These are phyloP conservation scores for Scytalidium lignicola DNA, from an alignment of 2,329 filamentous ascomycete species.

Conservation along the genomic window DNA sequence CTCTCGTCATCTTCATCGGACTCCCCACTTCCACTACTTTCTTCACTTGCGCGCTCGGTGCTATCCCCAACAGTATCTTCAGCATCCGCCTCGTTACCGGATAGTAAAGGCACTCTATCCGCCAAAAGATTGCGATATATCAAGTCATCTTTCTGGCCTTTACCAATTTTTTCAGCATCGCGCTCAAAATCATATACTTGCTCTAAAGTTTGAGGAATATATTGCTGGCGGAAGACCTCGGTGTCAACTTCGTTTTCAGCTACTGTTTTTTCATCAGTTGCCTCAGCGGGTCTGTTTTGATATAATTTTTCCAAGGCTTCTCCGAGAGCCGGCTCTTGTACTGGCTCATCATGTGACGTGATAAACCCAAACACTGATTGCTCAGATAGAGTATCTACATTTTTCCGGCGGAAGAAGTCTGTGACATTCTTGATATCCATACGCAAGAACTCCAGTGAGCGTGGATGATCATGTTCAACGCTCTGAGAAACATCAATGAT, in stretches of 20 bases:
- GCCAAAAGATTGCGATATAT: slow-evolving; percentile 84
- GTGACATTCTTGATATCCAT: slow-evolving; percentile 98
- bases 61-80: slow-evolving; percentile 34
- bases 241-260: slow-evolving; percentile 72
- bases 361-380: slow-evolving; percentile 81
- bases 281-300: slow-evolving; percentile 47
- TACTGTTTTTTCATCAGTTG: slow-evolving; percentile 45
- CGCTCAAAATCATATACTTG: slow-evolving; percentile 96
- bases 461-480: slow-evolving; percentile 93
- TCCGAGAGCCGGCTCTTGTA: slow-evolving; percentile 56
- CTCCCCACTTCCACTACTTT: slow-evolving; percentile 36
- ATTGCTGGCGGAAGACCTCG: slow-evolving; percentile 91
- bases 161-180: slow-evolving; percentile 71
- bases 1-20: slow-evolving; percentile 44
- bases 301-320: slow-evolving; percentile 64
- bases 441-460: slow-evolving; percentile 85
- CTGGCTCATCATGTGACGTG: slow-evolving; percentile 53
- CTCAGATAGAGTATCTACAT: slow-evolving; percentile 76
- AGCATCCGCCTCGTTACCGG: slow-evolving; percentile 32
- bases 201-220: slow-evolving; percentile 91
- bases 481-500: slow-evolving; percentile 98
- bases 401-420: slow-evolving; percentile 85
- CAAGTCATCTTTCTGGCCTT: slow-evolving; percentile 69
- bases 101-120: slow-evolving; percentile 48
- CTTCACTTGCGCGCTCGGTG: slow-evolving; percentile 33